These are phyloP conservation scores for Theileria luwenshuni DNA, from an alignment of 169 alveolate genomes.

Conservation along the genomic window DNA sequence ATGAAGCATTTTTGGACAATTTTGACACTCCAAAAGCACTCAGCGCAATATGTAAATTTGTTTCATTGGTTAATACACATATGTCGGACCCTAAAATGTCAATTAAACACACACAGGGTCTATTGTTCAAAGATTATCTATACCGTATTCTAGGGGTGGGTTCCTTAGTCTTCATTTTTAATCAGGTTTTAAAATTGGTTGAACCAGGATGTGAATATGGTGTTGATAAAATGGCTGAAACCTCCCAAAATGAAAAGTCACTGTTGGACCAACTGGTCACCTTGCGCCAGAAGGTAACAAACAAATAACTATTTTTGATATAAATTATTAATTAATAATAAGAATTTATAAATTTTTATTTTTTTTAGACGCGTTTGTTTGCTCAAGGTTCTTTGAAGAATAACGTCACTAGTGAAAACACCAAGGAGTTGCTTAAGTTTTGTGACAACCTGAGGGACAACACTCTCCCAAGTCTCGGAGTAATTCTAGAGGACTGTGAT, in stretches of 20 bases:
- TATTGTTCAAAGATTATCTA: slow-evolving; percentile 46
- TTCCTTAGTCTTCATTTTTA: not conserved
- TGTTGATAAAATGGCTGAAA: slow-evolving; percentile 28
- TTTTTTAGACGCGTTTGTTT: slow-evolving; percentile 47
- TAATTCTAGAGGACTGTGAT: slow-evolving; percentile 62
- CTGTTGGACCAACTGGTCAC: slow-evolving; percentile 40
- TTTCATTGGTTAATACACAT: slow-evolving; percentile 74
- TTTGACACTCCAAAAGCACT: slow-evolving; percentile 88
- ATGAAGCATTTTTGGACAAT: slow-evolving; percentile 83
- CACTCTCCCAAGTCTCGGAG: slow-evolving; percentile 48
- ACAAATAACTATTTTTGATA: not conserved
- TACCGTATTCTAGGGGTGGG: slow-evolving; percentile 59
- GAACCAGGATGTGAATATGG: slow-evolving; percentile 70
- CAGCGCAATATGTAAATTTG: slow-evolving; percentile 69
- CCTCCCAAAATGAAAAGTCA: slow-evolving; percentile 34
- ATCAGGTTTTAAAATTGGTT: slow-evolving; percentile 54
- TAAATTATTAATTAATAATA: no score
- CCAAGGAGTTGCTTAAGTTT: slow-evolving; percentile 37
- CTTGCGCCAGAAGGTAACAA: slow-evolving; percentile 61
- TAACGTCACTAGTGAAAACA: slow-evolving; percentile 29
- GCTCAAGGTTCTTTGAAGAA: slow-evolving; percentile 52
- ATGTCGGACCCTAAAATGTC: slow-evolving; percentile 40
- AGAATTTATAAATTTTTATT: not conserved
- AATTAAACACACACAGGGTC: slow-evolving; percentile 49
- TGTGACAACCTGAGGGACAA: slow-evolving; percentile 63